phyloP scores from a whole-genome alignment of 805 yeast genomes.

The Saturnispora kantuleensis region DNA sequence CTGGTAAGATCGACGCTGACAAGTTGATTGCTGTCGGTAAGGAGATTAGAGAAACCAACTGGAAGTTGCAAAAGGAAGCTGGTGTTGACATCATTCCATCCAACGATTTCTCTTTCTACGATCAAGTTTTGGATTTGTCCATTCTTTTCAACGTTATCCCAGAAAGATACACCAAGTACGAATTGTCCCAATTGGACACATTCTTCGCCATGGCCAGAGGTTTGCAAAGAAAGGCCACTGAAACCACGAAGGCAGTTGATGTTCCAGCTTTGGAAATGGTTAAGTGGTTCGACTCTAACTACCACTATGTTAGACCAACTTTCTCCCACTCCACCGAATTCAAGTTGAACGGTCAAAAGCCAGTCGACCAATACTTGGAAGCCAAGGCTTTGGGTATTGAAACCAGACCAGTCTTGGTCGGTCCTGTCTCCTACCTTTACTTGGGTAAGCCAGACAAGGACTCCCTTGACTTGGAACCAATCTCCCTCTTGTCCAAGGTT shows the following conservation, averaged over 20 bases:
- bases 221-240: conserved; percentile 93
- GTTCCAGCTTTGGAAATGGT: conserved; percentile 99
- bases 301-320: conserved; percentile 99
- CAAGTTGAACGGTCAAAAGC: conserved; percentile 93
- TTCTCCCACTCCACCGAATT: conserved; percentile 90
- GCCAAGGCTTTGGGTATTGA: conserved; percentile 93
- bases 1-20: conserved; percentile 81
- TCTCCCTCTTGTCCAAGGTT: conserved; percentile 77
- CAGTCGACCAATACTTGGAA: conserved; percentile 95
- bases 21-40: conserved; percentile 88
- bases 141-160: conserved; percentile 92
- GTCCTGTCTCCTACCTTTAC: conserved; percentile 91
- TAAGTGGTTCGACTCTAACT: conserved; percentile 99
- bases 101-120: conserved; percentile 97
- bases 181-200: conserved; percentile 81
- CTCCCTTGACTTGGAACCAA: conserved; percentile 89
- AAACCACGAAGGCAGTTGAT: conserved; percentile 80
- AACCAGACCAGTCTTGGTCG: conserved; percentile 95
- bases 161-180: conserved; percentile 89
- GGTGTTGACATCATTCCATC: conserved; percentile 97
- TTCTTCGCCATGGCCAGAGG: conserved; percentile 99
- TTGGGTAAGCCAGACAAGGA: conserved; percentile 99
- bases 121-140: conserved; percentile 90
- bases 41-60: conserved; percentile 90
- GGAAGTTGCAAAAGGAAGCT: conserved; percentile 95